Evolutionary conservation across 164 flowering plant genomes (phyloP), one percentile per base, ranked within the genome.

Genomic region (Magnolia sinica): DNA sequence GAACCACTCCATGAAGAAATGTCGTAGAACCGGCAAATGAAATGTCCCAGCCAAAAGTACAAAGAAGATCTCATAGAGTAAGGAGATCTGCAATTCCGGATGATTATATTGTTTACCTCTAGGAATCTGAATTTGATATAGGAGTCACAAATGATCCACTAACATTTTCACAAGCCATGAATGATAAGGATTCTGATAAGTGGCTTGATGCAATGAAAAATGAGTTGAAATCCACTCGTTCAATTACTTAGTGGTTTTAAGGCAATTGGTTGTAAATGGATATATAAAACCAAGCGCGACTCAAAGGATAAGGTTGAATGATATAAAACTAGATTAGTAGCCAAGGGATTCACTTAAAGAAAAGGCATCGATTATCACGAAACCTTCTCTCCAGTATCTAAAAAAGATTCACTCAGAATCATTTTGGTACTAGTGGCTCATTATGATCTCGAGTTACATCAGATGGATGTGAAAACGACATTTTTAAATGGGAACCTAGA

Each of bases 111-210:
- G 50, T 58, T 5, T 73, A 73, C 18, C 65, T 58, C 0, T 24
- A 58, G 24, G 51, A 76, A 19, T 68, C 51, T 11, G 64, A 76
- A 1, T 76, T 68, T 69, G 73, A 76, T 27, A 50, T 76, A n/a
- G 52, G 77, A 5, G 55, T 29, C 3, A 9, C 29, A 10, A 11
- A 76, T 4, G 45, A 74, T 67, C 29, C 63, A 0, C 8, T 52
- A 20, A 71, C 31, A 3, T 67, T 66, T 66, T 49, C 37, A 66
- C 71, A 66, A 65, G 76, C 50, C 69, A 74, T 74, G 2, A 24
- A 74, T n/a, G 2, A 23, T 64, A 27, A 31, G 37, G 37, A 31
- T 31, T 31, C 37, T 31, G 37, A 31, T 31, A 2, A 31, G 37
- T 31, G 2, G 4, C 37, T 31, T 31, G 37, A 31, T 31, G 37